Evolutionary conservation across 106 monocot species (phyloP), one percentile per base, ranked within the genome.

Genomic region (Dioscorea dumetorum): DNA sequence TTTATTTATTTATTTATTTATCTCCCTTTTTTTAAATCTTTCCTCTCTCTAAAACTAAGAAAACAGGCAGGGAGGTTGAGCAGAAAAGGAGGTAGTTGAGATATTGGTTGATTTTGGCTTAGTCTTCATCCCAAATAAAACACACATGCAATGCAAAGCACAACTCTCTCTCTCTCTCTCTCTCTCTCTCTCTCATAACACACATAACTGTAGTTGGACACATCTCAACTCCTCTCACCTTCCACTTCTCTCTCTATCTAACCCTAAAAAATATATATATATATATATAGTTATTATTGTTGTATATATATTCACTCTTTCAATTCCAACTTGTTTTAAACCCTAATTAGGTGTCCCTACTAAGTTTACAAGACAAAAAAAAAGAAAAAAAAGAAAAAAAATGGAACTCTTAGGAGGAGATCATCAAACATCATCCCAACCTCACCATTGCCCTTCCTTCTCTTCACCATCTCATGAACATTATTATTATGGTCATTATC

Each of bases 151-250:
- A 41, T 54, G 22, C 61, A 28, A 28, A 28, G 28, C 28, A 28
- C 28, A 28, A 28, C 6, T 41, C 6, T 41, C 41, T 62, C 32
- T 62, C 32, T 18, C 32, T 33, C 18, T 33, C 12, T 24, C 60
- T 61, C 28, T 61, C 3, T 22, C 24, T 9, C 12, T 10, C 7
- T 61, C 28, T 11, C 22, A 51, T 11, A 8, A 58, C 58, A n/a
- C 1, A 19, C n/a, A 16, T 58, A 34, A 60, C 18, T 67, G 13
- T 67, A 67, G 72, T 67, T 59, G 63, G 11, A 58, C 59, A 34
- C 66, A 54, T 63, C 69, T 54, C 74, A 70, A 64, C 58, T 70
- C 72, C 52, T 76, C 80, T 73, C 75, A 75, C 75, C 66, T 74
- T 80, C 79, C 74, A 21, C 48, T 59, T 3, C 41, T 41, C 41